Base-by-base conservation (phyloP, 768 basidiomycete species). In the Kwoniella dendrophila region DNA sequence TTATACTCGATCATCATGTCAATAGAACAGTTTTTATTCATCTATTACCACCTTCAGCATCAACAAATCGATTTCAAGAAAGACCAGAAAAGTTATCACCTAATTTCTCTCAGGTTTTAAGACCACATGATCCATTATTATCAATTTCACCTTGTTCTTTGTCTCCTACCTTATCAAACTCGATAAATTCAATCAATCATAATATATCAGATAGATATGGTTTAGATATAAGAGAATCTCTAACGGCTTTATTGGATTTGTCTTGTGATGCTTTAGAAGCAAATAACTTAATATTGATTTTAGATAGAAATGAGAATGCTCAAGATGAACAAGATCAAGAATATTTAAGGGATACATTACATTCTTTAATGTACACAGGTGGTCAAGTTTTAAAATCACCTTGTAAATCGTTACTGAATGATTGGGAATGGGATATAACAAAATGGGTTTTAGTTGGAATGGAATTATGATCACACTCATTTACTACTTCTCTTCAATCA, bases 371-470 rank as follows among this genome's bases (percentile, higher is more conserved):
- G 63, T 78, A 77, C 55, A 72, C 71, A 16, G 77, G 77, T 6
- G 75, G 75, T 0, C 68, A 66, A 33, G 71, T 78, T 12, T 40
- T 77, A 27, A 63, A 64, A 43, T 51, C 49, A 22, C 68, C 65
- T 24, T 72, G 71, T 4, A 65, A 57, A 2, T 56, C 72, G 34
- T 66, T n/a, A n/a, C n/a, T 71, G 26, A 67, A 72, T 2, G 75
- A 72, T 0, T 74, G 68, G 57, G 74, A 71, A 22, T 79, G 73
- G 73, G 75, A 78, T 60, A 56, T 64, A n/a, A 68, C 41, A 49
- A 63, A 65, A 52, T 79, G 75, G 78, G 75, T 78, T 18, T 53
- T 78, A 66, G 73, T 78, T 5, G 75, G 74, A 4, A 73, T 78
- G 60, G 77, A 78, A 45, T 41, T 78, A 59, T 76, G 66, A 59